phyloP scores from a whole-genome alignment of 2,329 filamentous ascomycete genomes.

The Ciborinia camelliae region DNA sequence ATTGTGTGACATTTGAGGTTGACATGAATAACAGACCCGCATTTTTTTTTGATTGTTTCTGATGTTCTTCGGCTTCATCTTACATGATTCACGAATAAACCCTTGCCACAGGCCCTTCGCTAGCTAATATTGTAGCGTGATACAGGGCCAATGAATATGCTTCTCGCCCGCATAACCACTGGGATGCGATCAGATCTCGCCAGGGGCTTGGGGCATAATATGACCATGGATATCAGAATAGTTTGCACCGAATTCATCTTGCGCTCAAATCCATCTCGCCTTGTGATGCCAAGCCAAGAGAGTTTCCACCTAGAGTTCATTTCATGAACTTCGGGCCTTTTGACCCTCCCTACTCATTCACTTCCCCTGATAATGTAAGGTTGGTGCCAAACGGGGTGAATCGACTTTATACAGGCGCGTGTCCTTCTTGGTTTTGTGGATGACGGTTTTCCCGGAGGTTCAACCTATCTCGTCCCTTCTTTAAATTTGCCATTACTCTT shows the following conservation, averaged over 20 bases:
- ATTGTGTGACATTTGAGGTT: neutral
- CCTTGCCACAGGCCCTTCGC: slow-evolving; percentile 5
- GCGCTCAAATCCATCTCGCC: neutral
- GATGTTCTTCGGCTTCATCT: neutral
- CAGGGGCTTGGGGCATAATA: slow-evolving; percentile 1
- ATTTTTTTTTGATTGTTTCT: slow-evolving; percentile 2
- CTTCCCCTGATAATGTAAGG: neutral
- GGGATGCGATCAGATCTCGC: slow-evolving; percentile 17
- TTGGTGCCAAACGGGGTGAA: neutral
- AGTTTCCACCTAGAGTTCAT: neutral
- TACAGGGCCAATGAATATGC: slow-evolving; percentile 10
- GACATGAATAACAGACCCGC: neutral
- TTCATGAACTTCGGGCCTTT: slow-evolving; percentile 12
- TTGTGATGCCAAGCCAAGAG: slow-evolving; percentile 18
- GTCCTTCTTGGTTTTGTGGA: neutral
- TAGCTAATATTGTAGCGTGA: slow-evolving; percentile 8
- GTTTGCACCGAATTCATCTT: neutral
- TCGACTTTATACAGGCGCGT: neutral
- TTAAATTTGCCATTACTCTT: neutral
- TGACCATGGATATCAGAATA: slow-evolving; percentile 9
- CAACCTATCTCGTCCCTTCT: neutral
- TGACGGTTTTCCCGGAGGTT: no score
- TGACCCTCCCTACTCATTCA: neutral
- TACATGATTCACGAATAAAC: neutral
- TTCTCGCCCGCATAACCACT: slow-evolving; percentile 5